Conservation (phyloP, 1,284 basidiomycete species). For the Ustilago loliicola region DNA sequence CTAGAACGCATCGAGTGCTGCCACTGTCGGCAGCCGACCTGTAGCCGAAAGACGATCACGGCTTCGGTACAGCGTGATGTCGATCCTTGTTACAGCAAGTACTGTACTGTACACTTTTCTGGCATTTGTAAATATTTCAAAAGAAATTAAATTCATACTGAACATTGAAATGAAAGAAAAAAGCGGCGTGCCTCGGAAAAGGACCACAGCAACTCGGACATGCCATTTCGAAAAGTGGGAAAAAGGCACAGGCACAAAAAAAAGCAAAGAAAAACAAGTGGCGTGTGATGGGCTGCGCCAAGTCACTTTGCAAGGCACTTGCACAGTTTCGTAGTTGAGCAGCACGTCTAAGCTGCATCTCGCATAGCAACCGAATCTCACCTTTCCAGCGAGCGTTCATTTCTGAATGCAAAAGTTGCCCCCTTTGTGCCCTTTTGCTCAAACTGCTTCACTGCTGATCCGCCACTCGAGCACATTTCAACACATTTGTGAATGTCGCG, state of each 20-base stretch:
- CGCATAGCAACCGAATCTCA: slow-evolving; percentile 27
- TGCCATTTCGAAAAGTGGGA: neutral
- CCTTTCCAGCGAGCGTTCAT: neutral
- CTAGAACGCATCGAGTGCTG: neutral
- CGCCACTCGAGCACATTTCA: slow-evolving; percentile 1
- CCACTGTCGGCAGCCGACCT: slow-evolving; percentile 26
- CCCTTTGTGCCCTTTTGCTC: too few relatives aligned
- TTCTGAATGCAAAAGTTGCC: neutral
- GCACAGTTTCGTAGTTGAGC: slow-evolving; percentile 22
- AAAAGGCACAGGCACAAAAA: neutral
- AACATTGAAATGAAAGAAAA: slow-evolving; percentile 3
- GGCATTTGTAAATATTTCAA: neutral
- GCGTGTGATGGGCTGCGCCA: neutral
- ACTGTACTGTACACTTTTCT: neutral
- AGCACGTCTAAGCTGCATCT: slow-evolving; percentile 37
- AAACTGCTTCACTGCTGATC: neutral
- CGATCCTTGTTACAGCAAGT: neutral
- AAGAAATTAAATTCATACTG: neutral
- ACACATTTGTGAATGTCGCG: neutral
- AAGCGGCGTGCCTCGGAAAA: slow-evolving; percentile 6
- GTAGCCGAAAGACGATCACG: slow-evolving; percentile 26
- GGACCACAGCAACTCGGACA: slow-evolving; percentile 2
- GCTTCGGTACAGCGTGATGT: slow-evolving; percentile 19
- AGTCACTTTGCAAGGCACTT: neutral
- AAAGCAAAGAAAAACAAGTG: neutral